Evolutionary conservation across 331 rosid species (phyloP), one percentile per base, ranked within the genome.

Genomic region (Malus hybrid): DNA sequence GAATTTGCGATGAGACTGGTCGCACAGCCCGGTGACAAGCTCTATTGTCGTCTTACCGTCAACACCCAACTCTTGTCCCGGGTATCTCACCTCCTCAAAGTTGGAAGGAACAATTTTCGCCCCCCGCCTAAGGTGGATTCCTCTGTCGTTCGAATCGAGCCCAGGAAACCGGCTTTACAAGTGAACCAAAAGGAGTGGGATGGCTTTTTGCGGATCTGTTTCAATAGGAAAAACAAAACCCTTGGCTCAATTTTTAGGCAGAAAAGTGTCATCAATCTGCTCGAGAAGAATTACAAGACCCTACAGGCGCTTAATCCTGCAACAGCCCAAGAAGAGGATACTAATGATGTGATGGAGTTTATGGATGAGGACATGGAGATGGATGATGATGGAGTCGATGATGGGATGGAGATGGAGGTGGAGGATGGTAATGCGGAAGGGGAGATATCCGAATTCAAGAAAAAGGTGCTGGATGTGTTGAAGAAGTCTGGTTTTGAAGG

Each of bases 61-160:
- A 93, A 93, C 75, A 88, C 97, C 3, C 94, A 90, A 70, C 91
- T 89, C 28, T 84, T 79, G 24, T 83, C 98, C 8, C 86, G 93
- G 72, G 86, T 93, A 19, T 91, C 83, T 59, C 97, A 93, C 75
- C 98, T 93, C 46, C 93, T 93, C 9, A 91, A 94, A 83, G 98
- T 94, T 44, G 98, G 97, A 11, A 90, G 81, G 78, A 94, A 94
- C 81, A 94, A 94, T 76, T 93, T 93, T 55, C 93, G 97, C 5
- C 97, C 97, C 56, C 98, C 96, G 0, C 98, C 98, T 0, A 93
- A 93, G 81, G 98, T 93, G 12, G 96, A 94, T 82, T 94, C 98
- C 7, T 91, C 97, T 1, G 97, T 91, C 0, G 96, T 94, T 22
- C 80, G 97, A 20, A 91, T 94, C 22, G 97, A 93, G 87, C 97